Base-by-base conservation (phyloP, 2,329 filamentous ascomycete genomes). In the Plectosphaerella plurivora region DNA sequence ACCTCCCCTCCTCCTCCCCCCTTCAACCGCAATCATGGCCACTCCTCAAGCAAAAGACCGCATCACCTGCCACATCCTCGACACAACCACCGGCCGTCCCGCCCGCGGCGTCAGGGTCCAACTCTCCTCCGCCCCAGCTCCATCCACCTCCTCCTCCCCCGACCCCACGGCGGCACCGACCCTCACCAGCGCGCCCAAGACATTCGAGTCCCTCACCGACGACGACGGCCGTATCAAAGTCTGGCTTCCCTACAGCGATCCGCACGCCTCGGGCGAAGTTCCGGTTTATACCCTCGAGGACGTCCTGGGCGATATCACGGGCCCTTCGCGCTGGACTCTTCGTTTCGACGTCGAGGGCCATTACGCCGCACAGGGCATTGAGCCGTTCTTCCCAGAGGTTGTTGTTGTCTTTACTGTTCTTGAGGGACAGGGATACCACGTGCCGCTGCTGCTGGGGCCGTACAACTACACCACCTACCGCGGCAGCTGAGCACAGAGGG, bases 51-150 rank as follows among this genome's bases (percentile, higher is more conserved):
- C 51, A 42, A 83, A 81, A 64, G 82, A 84, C 65, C 83, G 82
- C 65, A 93, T 94, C 64, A 93, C 89, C 68, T 93, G 89, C 76
- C 89, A 94, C 76, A 82, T 92, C 69, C 88, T 94, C 67, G 88
- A 94, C 76, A 93, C 89, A 11, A 81, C 84, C n/a, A 73, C 80
- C 55, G 89, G 89, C 63, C 79, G 78, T 53, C 89, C 89, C 20
- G 89, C 83, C 15, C 70, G 77, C 52, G 75, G 76, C 56, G 81
- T 94, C 61, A 77, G 78, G 58, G 88, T 92, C 53, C 83, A 79
- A 51, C 81, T 91, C 20, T 73, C 83, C 47, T 78, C 78, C 6
- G 68, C 65, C 48, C 61, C 53, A 42, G 53, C 63, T 53, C 54
- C 65, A 12, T 56, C 65, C 46, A 64, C 50, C 22, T 54, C 66